phyloP scores from a whole-genome alignment of 805 yeast species.

The Lipomyces anomalus region DNA sequence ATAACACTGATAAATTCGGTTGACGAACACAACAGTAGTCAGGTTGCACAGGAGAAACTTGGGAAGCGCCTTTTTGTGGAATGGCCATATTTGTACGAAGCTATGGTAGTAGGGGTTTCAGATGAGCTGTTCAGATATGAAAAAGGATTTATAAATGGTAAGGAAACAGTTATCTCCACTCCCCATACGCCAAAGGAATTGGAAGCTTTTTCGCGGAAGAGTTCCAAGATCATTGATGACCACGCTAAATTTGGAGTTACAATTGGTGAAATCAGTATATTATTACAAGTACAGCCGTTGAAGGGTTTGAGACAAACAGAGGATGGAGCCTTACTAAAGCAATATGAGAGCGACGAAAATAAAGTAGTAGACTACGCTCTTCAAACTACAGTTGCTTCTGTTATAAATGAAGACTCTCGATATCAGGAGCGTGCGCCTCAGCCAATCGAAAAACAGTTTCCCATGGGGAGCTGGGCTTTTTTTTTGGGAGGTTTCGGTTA shows the following conservation, averaged over 20 bases:
- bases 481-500: slow-evolving; percentile 83
- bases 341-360: slow-evolving; percentile 43
- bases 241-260: slow-evolving; percentile 46
- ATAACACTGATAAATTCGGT: slow-evolving; percentile 51
- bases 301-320: slow-evolving; percentile 66
- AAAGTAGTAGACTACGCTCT: slow-evolving; percentile 60
- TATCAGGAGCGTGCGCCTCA: slow-evolving; percentile 64
- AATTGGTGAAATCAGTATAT: slow-evolving; percentile 47
- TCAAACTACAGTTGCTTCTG: slow-evolving; percentile 71
- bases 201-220: slow-evolving; percentile 2
- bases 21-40: slow-evolving; percentile 43
- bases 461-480: slow-evolving; percentile 61
- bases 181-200: slow-evolving; percentile 4
- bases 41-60: slow-evolving; percentile 57
- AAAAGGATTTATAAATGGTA: slow-evolving; percentile 33
- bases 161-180: background rate
- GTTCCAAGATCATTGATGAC: slow-evolving; percentile 1
- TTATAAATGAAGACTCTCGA: slow-evolving; percentile 68
- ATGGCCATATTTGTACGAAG: slow-evolving; percentile 90
- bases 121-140: slow-evolving; percentile 51
- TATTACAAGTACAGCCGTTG: slow-evolving; percentile 68
- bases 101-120: slow-evolving; percentile 56
- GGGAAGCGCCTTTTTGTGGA: slow-evolving; percentile 63
- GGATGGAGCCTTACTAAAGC: slow-evolving; percentile 74
- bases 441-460: slow-evolving; percentile 79